phyloP scores from a whole-genome alignment of 345 rosid genomes.

The Populus euphratica region DNA sequence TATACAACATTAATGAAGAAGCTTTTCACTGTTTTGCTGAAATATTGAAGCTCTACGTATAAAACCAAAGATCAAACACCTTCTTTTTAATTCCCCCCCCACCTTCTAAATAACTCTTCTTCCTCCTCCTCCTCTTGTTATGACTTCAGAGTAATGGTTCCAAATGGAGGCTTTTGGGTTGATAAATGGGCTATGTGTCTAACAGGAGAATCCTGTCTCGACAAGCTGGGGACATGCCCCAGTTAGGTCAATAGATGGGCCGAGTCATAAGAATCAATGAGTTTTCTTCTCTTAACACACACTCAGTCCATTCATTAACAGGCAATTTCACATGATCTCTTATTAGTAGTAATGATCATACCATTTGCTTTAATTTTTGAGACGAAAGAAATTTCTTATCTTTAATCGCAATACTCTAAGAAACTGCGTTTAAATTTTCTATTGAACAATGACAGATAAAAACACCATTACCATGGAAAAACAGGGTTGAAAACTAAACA shows the following conservation, averaged over 20 bases:
- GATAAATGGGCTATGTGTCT: conserved; percentile 5
- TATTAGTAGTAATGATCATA: background rate
- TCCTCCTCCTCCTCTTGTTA: background rate
- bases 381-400: background rate
- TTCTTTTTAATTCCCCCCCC: background rate
- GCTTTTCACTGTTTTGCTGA: background rate
- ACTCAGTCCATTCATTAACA: background rate
- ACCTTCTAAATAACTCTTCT: background rate
- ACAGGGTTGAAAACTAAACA: background rate
- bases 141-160: background rate
- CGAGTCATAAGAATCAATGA: background rate
- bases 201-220: conserved; percentile 4
- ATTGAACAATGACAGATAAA: background rate
- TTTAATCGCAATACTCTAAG: background rate
- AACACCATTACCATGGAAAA: background rate
- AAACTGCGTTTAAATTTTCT: background rate
- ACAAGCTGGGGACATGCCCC: conserved; percentile 25
- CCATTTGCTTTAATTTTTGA: background rate
- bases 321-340: too few species aligned
- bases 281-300: background rate
- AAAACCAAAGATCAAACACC: background rate
- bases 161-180: background rate
- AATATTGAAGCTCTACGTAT: background rate
- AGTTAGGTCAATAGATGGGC: background rate
- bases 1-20: background rate